Evolutionary conservation across 2,329 filamentous ascomycete species (phyloP).

Genomic region (Aspergillus phoenicis): DNA sequence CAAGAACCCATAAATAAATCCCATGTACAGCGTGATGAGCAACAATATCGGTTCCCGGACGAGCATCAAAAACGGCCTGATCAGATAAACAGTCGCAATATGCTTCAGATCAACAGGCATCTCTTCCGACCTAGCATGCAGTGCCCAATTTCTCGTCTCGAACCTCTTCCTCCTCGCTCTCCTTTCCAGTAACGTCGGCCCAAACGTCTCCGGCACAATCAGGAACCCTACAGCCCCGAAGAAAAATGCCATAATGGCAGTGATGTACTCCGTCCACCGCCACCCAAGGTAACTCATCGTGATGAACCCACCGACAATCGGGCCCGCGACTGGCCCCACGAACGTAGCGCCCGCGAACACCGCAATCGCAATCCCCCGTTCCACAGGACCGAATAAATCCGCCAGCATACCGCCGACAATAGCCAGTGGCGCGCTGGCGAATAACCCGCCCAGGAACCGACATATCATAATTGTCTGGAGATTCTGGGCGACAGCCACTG

Average conservation of each 20-base stretch:
- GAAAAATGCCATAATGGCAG: constrained; percentile 50
- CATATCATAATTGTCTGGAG: constrained; percentile 55
- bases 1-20: constrained; percentile 37
- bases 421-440: constrained; percentile 53
- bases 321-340: constrained; percentile 52
- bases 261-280: constrained; percentile 62
- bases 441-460: constrained; percentile 56
- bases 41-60: constrained; percentile 50
- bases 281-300: constrained; percentile 55
- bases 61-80: constrained; percentile 47
- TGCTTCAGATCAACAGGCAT: constrained; percentile 33
- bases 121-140: constrained; percentile 49
- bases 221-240: constrained; percentile 49
- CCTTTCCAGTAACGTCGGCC: constrained; percentile 49
- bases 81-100: constrained; percentile 44
- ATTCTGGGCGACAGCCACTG: constrained; percentile 55
- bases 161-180: constrained; percentile 53
- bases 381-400: constrained; percentile 53
- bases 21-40: constrained; percentile 46
- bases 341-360: constrained; percentile 53
- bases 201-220: constrained; percentile 55
- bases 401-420: constrained; percentile 54
- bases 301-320: constrained; percentile 56
- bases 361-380: constrained; percentile 51
- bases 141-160: constrained; percentile 51